Base-by-base conservation (phyloP, 2,329 filamentous ascomycete genomes). In the Dactylellina haptotyla region DNA sequence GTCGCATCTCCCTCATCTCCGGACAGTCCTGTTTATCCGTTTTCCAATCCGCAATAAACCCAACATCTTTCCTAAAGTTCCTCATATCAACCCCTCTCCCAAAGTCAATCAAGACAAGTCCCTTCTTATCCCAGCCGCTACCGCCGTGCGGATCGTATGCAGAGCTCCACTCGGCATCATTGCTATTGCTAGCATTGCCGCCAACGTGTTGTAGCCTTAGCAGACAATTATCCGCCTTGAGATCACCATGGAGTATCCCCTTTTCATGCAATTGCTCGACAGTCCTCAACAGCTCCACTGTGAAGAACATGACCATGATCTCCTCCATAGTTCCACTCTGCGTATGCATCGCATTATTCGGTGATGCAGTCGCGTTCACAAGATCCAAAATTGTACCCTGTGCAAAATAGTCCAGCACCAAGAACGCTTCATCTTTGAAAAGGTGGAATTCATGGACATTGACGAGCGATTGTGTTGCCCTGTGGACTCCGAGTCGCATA, bases 31-130 rank as follows among this genome's bases (percentile, higher is more conserved):
- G 89, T 14, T 87, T 87, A 57, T 78, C 77, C 0, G 92, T 93
- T 81, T 95, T 91, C 95, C 95, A 99, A 82, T 99, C 95, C 0
- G 94, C 95, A 71, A 98, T 88, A 83, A 99, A 99, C 76, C 89
- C 89, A 9, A 94, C 92, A 43, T 89, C 86, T 0, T 89, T 85
- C 2, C 82, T 82, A 83, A 98, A 99, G 2, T 87, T 88, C 67
- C 87, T 88, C 91, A 97, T 96, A 82, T 99, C 95, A 80, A 99
- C 96, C 54, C 88, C 92, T 0, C 95, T 89, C 0, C 95, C 95
- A 79, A 99, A 97, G 82, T 99, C 95, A 78, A 99, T 98, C 18
- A 99, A 86, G 0, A 88, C 87, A 20, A 99, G 81, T 10, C 95
- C 95, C 76, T 94, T 92, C 20, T 85, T 84, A 0, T 84, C 83